Evolutionary conservation across 2,329 filamentous ascomycete genomes (phyloP).

Genomic region (Alternaria sp.): DNA sequence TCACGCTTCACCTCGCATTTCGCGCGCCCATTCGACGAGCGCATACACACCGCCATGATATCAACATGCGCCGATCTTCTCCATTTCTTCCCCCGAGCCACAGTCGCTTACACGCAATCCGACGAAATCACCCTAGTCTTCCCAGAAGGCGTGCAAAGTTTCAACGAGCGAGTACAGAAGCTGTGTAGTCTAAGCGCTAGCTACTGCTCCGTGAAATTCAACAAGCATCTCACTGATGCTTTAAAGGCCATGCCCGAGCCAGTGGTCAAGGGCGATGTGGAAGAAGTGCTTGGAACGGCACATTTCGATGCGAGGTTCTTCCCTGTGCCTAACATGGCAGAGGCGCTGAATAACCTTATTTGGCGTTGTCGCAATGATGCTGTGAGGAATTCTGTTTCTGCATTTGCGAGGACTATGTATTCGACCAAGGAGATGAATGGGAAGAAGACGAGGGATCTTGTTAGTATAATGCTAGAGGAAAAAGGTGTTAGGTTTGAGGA

Average conservation of each 20-base stretch:
- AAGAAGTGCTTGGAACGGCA: conserved; percentile 25
- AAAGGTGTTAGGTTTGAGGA: conserved; percentile 34
- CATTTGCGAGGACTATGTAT: conserved; percentile 38
- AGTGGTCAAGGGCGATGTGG: conserved; percentile 19
- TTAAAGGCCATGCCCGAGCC: conserved; percentile 26
- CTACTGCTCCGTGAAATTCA: conserved; percentile 38
- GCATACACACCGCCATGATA: conserved; percentile 42
- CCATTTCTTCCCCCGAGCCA: conserved; percentile 35
- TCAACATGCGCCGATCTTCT: conserved; percentile 34
- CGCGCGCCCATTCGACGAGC: conserved; percentile 37
- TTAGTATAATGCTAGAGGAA: conserved; percentile 32
- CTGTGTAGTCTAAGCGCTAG: conserved; percentile 36
- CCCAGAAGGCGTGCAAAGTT: conserved; percentile 32
- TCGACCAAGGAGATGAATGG: conserved; percentile 33
- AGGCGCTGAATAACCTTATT: conserved; percentile 39
- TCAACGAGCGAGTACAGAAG: conserved; percentile 41
- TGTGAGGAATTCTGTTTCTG: conserved; percentile 35
- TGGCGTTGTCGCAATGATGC: conserved; percentile 44
- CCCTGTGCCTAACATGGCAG: conserved; percentile 29
- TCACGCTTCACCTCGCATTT: conserved; percentile 40
- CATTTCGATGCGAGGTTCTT: conserved; percentile 43
- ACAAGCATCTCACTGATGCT: conserved; percentile 24
- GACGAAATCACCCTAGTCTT: conserved; percentile 45
- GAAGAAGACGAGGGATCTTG: conserved; percentile 29
- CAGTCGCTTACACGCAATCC: conserved; percentile 43